A percentile compares a stretch with the other conserved stretches of the same genome.
Evolutionary conservation across 2,329 filamentous ascomycete genomes (phyloP).

Genomic region (Aureobasidium lini): DNA sequence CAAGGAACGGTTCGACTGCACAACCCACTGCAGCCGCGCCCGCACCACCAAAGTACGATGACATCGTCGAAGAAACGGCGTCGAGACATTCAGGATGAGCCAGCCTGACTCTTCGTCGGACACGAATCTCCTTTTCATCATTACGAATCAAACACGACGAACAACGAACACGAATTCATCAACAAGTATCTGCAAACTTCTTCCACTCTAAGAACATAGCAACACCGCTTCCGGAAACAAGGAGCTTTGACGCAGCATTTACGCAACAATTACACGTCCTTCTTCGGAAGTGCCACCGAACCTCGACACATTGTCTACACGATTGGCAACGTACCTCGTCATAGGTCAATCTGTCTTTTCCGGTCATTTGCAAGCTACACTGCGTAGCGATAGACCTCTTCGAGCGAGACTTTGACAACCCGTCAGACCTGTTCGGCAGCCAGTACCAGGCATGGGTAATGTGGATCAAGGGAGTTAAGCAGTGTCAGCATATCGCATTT

Average conservation of each 20-base stretch:
- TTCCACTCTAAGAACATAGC: background rate
- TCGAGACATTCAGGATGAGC: background rate
- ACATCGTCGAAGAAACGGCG: background rate
- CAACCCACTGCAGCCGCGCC: background rate
- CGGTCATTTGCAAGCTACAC: no score
- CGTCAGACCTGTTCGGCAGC: no score
- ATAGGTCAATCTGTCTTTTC: no score
- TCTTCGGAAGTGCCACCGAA: no score
- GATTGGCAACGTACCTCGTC: no score
- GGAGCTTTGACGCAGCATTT: background rate
- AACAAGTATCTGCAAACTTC: background rate
- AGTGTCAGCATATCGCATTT: no score
- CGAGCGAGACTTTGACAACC: no score
- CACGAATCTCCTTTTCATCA: background rate
- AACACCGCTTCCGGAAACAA: background rate
- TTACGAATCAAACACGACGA: background rate
- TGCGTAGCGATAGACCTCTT: no score
- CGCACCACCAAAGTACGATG: conserved; percentile 1
- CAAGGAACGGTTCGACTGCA: background rate
- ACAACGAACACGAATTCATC: background rate
- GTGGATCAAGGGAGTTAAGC: no score
- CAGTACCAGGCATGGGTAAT: no score
- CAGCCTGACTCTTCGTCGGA: background rate
- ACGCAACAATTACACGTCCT: no score
- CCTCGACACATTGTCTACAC: no score